These are phyloP conservation scores for Lophiostoma macrostomum DNA, from an alignment of 495 filamentous ascomycete species.

Conservation along the genomic window DNA sequence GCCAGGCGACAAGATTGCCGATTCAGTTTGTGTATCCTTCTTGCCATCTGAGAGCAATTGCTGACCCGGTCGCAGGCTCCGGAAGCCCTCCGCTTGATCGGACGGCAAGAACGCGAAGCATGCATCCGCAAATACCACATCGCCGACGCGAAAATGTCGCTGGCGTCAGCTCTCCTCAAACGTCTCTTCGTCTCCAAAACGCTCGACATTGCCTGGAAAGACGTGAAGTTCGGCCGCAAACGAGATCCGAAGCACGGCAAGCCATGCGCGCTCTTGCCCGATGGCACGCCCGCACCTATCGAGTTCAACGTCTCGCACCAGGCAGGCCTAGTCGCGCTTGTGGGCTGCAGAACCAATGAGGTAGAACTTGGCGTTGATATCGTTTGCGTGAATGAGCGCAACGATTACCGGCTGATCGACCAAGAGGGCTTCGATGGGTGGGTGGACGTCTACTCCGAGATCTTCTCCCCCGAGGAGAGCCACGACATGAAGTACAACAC, in stretches of 20 bases:
- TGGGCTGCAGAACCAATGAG: conserved; percentile 44
- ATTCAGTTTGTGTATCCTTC: conserved; percentile 19
- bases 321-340: conserved; percentile 68
- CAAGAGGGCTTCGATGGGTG: conserved; percentile 60
- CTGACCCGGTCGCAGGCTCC: conserved; percentile 45
- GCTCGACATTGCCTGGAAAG: conserved; percentile 62
- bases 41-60: not conserved
- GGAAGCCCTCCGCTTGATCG: conserved; percentile 57
- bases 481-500: conserved; percentile 54
- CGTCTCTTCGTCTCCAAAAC: conserved; percentile 65
- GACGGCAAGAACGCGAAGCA: conserved; percentile 47
- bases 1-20: conserved; percentile 39
- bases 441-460: conserved; percentile 74
- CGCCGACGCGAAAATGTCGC: conserved; percentile 63
- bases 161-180: conserved; percentile 78
- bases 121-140: conserved; percentile 59
- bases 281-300: conserved; percentile 41
- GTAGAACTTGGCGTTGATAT: conserved; percentile 48
- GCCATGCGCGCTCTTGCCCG: conserved; percentile 52
- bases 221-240: conserved; percentile 59
- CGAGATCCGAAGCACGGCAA: conserved; percentile 55
- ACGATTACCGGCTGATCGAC: conserved; percentile 50
- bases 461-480: conserved; percentile 63
- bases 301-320: conserved; percentile 92
- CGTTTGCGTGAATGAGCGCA: conserved; percentile 70